Evolutionary conservation across 352 stramenopile species (phyloP).

Genomic region (Globisporangium viniferum): DNA sequence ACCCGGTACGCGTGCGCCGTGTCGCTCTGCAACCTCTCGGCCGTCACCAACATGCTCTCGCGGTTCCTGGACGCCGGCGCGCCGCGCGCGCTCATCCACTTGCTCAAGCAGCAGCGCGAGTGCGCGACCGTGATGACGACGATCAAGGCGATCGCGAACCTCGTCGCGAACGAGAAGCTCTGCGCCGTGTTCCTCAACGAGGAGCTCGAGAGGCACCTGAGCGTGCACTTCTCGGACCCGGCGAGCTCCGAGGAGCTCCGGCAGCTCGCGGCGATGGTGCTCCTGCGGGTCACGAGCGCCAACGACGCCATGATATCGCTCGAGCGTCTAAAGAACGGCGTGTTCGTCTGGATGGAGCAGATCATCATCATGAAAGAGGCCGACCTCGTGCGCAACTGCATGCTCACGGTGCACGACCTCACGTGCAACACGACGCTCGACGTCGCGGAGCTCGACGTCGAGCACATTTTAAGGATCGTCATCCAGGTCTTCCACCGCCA

Average conservation of each 20-base stretch:
- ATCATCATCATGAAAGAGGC: constrained; percentile 75
- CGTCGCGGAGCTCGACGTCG: constrained; percentile 51
- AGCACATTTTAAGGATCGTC: constrained; percentile 62
- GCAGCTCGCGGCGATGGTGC: constrained; percentile 68
- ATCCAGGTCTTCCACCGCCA: constrained; percentile 62
- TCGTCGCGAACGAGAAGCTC: constrained; percentile 76
- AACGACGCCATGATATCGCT: constrained; percentile 67
- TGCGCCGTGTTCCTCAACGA: constrained; percentile 71
- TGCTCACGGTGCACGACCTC: constrained; percentile 73
- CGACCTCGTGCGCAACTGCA: constrained; percentile 70
- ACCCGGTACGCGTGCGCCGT: constrained; percentile 58
- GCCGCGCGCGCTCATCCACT: constrained; percentile 53
- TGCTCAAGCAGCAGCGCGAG: constrained; percentile 45
- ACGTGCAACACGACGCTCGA: constrained; percentile 58
- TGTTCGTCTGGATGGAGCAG: constrained; percentile 79
- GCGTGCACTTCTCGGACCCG: constrained; percentile 44
- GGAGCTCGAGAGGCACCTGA: constrained; percentile 61
- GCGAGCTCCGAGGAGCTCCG: constrained; percentile 47
- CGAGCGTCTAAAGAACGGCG: constrained; percentile 54
- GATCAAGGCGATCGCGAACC: constrained; percentile 75
- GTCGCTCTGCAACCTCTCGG: constrained; percentile 76
- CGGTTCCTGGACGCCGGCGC: constrained; percentile 71
- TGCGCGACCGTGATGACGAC: constrained; percentile 42
- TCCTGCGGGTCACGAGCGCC: constrained; percentile 65
- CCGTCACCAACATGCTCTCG: constrained; percentile 47